Evolutionary conservation across 352 stramenopile species (phyloP), one percentile per base, ranked within the genome.

Genomic region (Globisporangium radiosum): DNA sequence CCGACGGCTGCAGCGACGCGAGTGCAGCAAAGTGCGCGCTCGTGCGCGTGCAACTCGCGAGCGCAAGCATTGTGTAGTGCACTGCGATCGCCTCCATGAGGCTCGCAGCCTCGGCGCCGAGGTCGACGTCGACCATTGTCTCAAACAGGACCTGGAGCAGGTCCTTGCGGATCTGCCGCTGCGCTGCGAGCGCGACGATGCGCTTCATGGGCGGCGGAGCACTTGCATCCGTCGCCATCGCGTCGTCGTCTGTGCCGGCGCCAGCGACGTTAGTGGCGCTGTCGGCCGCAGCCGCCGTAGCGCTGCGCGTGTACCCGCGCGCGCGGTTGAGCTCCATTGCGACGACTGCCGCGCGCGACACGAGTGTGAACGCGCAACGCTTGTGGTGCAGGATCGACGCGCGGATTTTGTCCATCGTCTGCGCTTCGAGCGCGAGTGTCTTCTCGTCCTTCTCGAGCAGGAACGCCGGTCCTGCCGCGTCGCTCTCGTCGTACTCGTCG

Each of bases 391-490:
- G 61, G 60, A 94, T 89, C 4, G 77, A 78, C 13, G 60, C 52
- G 14, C 81, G 70, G 13, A 95, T 82, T 57, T 81, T 87, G 19
- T 54, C 62, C 57, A 83, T 84, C 39, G 86, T 88, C 42, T 87
- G 65, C 1, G 64, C 66, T 57, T 95, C 86, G 47, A 95, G 62
- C 38, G 82, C 68, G 8, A 94, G 71, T 7, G 86, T 94, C 57
- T 91, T 88, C 38, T 94, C 82, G 59, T 95, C 86, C 56, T 95
- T 95, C 57, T 94, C 86, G 7, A 92, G 62, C 67, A 91, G 62
- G 51, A 91, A 75, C 4, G 70, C 67, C 6, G 68, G 57, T 13
- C 63, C 59, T 14, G 75, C 54, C 25, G 40, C 70, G 45, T 80
- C 72, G 39, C 72, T 56, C 59, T 90, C 83, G 5, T 93, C 83